A percentile compares a stretch with the other conserved stretches of the same genome.
These are phyloP conservation scores for Fusarium buxicola DNA, from an alignment of 2,329 filamentous ascomycete genomes.

Conservation along the genomic window DNA sequence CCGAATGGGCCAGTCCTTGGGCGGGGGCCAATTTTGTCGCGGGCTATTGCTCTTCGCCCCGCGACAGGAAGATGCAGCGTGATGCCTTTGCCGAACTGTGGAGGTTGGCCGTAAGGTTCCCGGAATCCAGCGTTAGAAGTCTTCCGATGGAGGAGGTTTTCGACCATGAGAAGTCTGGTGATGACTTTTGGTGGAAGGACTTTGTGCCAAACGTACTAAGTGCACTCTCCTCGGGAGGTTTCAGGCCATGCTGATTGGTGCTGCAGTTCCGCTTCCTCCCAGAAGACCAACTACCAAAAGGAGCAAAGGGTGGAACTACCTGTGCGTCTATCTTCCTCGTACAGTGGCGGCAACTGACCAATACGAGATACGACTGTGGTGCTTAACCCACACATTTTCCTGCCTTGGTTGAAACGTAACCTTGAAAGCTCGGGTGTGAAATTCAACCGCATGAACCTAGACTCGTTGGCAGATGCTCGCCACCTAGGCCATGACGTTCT, in stretches of 20 bases:
- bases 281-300: constrained; percentile 5
- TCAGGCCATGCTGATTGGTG: background rate
- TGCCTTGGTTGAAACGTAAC: constrained; percentile 15
- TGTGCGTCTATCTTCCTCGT: background rate
- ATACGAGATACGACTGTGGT: constrained; percentile 9
- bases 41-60: background rate
- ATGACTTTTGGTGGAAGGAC: constrained; percentile 23
- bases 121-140: constrained; percentile 9
- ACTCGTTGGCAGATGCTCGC: constrained; percentile 13
- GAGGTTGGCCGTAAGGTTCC: background rate
- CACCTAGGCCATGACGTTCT: constrained; percentile 31
- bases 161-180: constrained; percentile 2
- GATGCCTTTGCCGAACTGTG: constrained; percentile 5
- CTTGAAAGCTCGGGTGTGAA: constrained; percentile 22
- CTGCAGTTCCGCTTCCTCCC: background rate
- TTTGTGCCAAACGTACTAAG: constrained; percentile 10
- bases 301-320: constrained; percentile 1
- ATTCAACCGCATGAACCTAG: constrained; percentile 19
- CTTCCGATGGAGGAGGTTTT: constrained; percentile 18
- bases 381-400: constrained; percentile 15
- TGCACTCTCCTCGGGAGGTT: background rate
- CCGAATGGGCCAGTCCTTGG: constrained; percentile 14
- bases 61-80: constrained; percentile 12
- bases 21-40: constrained; percentile 9
- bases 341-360: background rate